These are phyloP conservation scores for Begonia masoniana DNA, from an alignment of 306 rosid species.

Conservation along the genomic window DNA sequence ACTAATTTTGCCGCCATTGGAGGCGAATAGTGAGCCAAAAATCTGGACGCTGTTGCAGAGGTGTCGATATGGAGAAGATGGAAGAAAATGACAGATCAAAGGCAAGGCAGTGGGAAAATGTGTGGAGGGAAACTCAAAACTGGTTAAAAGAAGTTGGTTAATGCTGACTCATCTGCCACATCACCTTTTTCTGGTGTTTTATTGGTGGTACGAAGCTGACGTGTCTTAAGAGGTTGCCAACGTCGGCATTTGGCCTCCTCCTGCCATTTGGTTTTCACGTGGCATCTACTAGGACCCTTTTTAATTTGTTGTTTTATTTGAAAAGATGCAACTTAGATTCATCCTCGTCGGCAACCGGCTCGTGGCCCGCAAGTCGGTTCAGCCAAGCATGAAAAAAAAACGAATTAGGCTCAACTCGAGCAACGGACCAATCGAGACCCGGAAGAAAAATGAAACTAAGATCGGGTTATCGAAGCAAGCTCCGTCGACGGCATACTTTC, in stretches of 20 bases:
- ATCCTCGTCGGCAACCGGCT: no score
- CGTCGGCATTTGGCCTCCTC: conserved; percentile 1
- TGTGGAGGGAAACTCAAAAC: conserved; percentile 57
- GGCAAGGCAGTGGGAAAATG: conserved; percentile 41
- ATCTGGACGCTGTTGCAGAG: conserved; percentile 26
- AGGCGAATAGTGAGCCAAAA: background rate
- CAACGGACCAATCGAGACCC: no score
- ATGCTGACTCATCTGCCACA: conserved; percentile 9
- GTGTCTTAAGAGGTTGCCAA: background rate
- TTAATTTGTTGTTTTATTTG: no score
- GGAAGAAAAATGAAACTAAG: no score
- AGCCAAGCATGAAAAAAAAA: no score
- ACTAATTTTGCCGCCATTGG: conserved; percentile 65
- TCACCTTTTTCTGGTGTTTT: background rate
- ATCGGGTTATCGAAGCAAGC: no score
- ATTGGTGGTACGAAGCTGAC: conserved; percentile 4
- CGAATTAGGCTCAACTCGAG: no score
- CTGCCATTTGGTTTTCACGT: background rate
- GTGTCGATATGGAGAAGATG: conserved; percentile 10
- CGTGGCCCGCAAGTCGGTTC: no score
- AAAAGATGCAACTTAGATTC: no score
- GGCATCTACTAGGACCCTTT: no score
- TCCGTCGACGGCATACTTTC: no score
- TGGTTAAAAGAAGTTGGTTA: conserved; percentile 7
- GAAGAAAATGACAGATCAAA: no score